These are phyloP conservation scores for Globisporangium okanoganense DNA, from an alignment of 352 stramenopile genomes.

Conservation along the genomic window DNA sequence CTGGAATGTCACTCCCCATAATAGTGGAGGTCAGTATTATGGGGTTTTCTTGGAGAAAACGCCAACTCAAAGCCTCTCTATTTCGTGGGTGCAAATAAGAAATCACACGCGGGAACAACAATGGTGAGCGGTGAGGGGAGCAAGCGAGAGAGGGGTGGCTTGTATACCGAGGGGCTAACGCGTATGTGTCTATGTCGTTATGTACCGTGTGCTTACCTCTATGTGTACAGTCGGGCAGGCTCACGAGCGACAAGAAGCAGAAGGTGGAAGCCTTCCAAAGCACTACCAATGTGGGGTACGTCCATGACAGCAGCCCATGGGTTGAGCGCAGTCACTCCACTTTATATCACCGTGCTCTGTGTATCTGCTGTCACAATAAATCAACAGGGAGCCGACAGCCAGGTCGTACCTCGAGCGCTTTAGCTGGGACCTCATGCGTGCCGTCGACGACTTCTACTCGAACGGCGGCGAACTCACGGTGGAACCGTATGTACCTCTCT, in stretches of 20 bases:
- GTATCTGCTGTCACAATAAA: neutral
- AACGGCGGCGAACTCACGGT: constrained; percentile 39
- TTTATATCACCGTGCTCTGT: neutral
- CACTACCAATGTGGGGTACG: constrained; percentile 72
- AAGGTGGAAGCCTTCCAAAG: constrained; percentile 70
- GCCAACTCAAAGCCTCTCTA: too few species aligned
- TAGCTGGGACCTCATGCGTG: constrained; percentile 76
- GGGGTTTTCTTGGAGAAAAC: too few species aligned
- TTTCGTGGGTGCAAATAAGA: constrained; percentile 3
- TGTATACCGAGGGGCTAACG: neutral
- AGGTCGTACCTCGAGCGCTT: constrained; percentile 75
- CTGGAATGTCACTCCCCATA: too few species aligned
- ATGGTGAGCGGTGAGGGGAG: neutral
- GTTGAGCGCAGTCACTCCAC: neutral
- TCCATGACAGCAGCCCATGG: neutral
- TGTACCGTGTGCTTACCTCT: neutral
- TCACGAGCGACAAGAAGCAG: constrained; percentile 63
- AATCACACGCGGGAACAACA: constrained; percentile 3
- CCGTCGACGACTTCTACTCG: constrained; percentile 76
- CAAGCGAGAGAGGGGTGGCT: neutral
- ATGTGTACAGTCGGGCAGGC: constrained; percentile 31
- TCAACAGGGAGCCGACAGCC: constrained; percentile 52
- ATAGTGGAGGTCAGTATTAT: too few species aligned
- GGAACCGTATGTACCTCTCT: constrained; percentile 5
- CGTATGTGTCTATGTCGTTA: neutral